Evolutionary conservation across 2,329 filamentous ascomycete species (phyloP), one percentile per base, ranked within the genome.

Genomic region (Ophiosphaerella herpotricha): DNA sequence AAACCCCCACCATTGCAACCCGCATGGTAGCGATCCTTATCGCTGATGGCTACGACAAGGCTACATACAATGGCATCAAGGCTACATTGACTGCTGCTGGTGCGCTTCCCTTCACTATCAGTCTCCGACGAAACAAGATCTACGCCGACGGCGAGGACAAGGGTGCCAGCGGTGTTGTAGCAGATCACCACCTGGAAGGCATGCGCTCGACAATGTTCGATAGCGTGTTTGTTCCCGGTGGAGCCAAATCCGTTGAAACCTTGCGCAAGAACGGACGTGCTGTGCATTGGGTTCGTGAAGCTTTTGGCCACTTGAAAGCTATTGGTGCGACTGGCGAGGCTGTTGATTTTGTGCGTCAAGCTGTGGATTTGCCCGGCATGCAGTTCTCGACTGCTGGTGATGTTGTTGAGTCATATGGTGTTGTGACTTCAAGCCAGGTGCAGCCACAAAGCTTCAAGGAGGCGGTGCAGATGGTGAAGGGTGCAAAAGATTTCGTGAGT

Each of bases 191-290:
- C 67, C 83, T 93, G 42, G 87, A 92, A 60, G 90, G 88, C 0
- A 85, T 88, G 81, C 83, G 90, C 13, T 90, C 86, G 24, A 90
- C 87, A 32, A 85, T 94, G 80, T 93, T 93, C 56, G 90, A 94
- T 67, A 86, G 88, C 0, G 67, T 92, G 24, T 91, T 91, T 64
- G 76, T 95, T 2, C 89, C 89, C 1, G 89, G 89, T 1, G 90
- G 90, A 1, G 77, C 80, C 0, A 78, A 85, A 49, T 83, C 84
- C 1, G 74, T 89, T 38, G 75, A 81, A 44, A 84, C 83, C 0
- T 80, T 94, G 0, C 75, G 80, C 48, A 84, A 85, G 76, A 90
- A 82, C 53, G 89, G 90, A 0, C 85, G 89, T 14, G 88, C 88
- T 0, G 66, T 88, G 1, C 87, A 93, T 75, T 94, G 87, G 83